Evolutionary conservation across 75 land plant genomes (phyloP).

Genomic region (Sequoiadendron giganteum): DNA sequence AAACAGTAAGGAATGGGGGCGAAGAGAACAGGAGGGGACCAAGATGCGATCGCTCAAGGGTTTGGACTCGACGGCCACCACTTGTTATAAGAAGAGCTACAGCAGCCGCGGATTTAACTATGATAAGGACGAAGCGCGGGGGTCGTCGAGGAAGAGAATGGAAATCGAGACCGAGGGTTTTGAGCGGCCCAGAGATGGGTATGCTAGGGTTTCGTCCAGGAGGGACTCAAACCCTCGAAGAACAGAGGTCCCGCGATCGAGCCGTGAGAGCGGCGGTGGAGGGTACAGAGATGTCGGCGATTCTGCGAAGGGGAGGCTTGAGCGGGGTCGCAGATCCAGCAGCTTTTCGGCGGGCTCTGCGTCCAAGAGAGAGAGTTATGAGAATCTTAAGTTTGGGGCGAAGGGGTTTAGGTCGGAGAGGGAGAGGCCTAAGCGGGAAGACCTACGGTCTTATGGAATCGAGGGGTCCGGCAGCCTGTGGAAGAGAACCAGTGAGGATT

Average conservation of each 20-base stretch:
- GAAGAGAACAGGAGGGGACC: slow-evolving; percentile 25
- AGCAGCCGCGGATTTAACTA: slow-evolving; percentile 27
- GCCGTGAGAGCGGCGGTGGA: slow-evolving; percentile 11
- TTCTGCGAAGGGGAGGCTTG: slow-evolving; percentile 15
- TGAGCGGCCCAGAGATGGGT: slow-evolving; percentile 18
- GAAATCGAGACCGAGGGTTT: slow-evolving; percentile 36
- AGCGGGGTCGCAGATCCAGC: slow-evolving; percentile 39
- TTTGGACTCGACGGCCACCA: slow-evolving; percentile 19
- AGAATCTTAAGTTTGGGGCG: slow-evolving; percentile 16
- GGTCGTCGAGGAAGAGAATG: slow-evolving; percentile 30
- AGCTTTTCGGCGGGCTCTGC: slow-evolving; percentile 32
- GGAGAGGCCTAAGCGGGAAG: slow-evolving; percentile 41
- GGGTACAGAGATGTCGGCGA: neutral
- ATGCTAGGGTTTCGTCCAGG: slow-evolving; percentile 8
- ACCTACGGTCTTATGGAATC: slow-evolving; percentile 12
- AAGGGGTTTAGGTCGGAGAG: slow-evolving; percentile 70
- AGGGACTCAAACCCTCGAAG: slow-evolving; percentile 22
- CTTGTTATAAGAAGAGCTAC: slow-evolving; percentile 26
- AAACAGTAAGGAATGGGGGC: slow-evolving; percentile 29
- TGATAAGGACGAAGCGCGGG: slow-evolving; percentile 43
- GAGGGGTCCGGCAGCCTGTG: neutral
- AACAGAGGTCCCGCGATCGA: neutral
- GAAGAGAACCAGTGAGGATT: slow-evolving; percentile 17
- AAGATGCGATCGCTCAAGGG: slow-evolving; percentile 23
- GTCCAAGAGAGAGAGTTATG: slow-evolving; percentile 30